Evolutionary conservation across 202 grass and related monocot genomes (phyloP), one percentile per base, ranked within the genome.

Genomic region (Saccharum hybrid): DNA sequence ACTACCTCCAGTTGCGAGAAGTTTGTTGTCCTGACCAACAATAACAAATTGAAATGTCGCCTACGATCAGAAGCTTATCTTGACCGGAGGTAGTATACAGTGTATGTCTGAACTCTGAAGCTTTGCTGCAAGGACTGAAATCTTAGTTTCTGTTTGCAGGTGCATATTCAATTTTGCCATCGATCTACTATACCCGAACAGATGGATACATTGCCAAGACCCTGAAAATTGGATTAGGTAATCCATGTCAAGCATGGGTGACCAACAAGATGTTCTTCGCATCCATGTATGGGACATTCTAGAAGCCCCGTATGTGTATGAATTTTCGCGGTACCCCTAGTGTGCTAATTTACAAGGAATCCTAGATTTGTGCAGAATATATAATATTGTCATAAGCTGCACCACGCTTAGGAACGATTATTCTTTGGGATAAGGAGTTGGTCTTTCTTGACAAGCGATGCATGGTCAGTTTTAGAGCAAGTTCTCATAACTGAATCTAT

Each of bases 121-220:
- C 18, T 81, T 85, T 40, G 51, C 15, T 15, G 3, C 26, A 26
- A 26, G 26, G 11, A 2, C 74, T 86, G 40, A 79, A 52, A 18
- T 7, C 10, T 2, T 31, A 42, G 52, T 62, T 74, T 23, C 19
- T 74, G 12, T 42, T 79, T 83, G 75, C 75, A 79, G 80, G 23
- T 21, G 54, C 46, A 72, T 41, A 72, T 82, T 43, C 39, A 56
- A 3, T 42, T 73, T 23, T 60, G 36, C 18, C 2, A 15, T 78
- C 23, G 16, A 74, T 61, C 40, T 71, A 81, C 13, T 40, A 39
- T 31, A 19, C 60, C 60, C 9, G 37, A 79, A 49, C 1, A 34
- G 5, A 46, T 66, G 38, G 12, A 85, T 59, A 77, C 72, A 65
- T 39, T 16, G 22, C 71, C 65, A 5, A 74, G 8, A 78, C 19